These are phyloP conservation scores for Cornus kousa DNA, from an alignment of 148 eudicot species.

Conservation along the genomic window DNA sequence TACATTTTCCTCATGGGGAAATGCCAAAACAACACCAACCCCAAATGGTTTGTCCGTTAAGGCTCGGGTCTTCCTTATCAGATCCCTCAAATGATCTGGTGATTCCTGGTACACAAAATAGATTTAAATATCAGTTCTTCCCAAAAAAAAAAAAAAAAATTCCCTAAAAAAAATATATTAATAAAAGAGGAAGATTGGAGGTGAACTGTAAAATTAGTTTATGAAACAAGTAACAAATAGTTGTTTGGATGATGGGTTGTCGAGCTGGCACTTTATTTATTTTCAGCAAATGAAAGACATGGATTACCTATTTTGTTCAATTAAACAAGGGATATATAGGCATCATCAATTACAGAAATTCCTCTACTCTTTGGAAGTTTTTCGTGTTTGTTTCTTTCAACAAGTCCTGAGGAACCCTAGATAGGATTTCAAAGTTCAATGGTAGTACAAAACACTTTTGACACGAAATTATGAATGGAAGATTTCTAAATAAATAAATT, in stretches of 20 bases:
- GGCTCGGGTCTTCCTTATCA: conserved; percentile 77
- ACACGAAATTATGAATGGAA: not conserved
- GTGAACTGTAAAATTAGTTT: no score
- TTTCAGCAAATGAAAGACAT: not conserved
- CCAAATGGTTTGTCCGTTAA: conserved; percentile 90
- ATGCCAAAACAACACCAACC: conserved; percentile 77
- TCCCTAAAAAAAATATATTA: no score
- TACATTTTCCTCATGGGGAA: conserved; percentile 83
- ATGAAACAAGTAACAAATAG: no score
- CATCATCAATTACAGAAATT: not conserved
- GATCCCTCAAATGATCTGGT: conserved; percentile 70
- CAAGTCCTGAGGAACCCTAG: not conserved
- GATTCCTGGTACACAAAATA: conserved; percentile 56
- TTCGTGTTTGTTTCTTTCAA: not conserved
- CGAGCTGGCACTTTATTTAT: no score
- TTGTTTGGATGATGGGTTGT: no score
- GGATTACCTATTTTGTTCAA: not conserved
- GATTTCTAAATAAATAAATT: not conserved
- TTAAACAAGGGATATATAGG: not conserved
- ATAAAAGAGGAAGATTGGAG: no score
- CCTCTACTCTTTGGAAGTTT: not conserved
- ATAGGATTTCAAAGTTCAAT: no score
- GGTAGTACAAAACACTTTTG: not conserved
- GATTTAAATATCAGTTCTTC: not conserved
- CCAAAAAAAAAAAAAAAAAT: no score